Evolutionary conservation across 176 grass and related monocot genomes (phyloP).

Genomic region (Musa acuminata): DNA sequence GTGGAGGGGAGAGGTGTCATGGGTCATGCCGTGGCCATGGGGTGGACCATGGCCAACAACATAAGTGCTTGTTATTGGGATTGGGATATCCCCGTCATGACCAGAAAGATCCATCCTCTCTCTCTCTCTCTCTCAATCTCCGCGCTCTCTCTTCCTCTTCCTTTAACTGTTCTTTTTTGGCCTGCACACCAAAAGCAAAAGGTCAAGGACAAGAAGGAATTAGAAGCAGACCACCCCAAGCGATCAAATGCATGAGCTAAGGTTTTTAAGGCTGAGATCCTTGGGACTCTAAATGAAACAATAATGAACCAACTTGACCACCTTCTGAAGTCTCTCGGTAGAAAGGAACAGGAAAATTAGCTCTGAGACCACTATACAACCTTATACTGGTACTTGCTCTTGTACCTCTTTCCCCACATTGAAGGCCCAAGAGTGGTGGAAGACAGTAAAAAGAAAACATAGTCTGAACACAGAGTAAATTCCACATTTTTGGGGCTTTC

Average conservation of each 20-base stretch:
- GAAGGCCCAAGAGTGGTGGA: background rate
- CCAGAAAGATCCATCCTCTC: conserved; percentile 5
- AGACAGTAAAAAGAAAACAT: background rate
- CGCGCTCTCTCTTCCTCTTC: background rate
- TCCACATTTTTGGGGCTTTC: background rate
- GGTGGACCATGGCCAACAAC: background rate
- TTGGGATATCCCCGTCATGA: background rate
- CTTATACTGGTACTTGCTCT: background rate
- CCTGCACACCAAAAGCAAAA: background rate
- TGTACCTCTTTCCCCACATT: background rate
- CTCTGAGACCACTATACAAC: background rate
- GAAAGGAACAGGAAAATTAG: background rate
- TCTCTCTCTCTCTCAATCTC: conserved; percentile 1
- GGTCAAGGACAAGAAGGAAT: background rate
- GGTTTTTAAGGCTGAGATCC: background rate
- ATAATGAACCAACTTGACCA: background rate
- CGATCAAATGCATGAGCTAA: background rate
- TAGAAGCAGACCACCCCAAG: background rate
- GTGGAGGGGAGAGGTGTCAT: background rate
- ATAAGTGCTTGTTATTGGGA: conserved; percentile 11
- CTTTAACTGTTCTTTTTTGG: background rate
- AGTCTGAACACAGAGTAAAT: background rate
- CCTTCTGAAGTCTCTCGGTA: background rate
- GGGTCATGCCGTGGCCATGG: background rate
- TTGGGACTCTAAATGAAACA: conserved; percentile 2